Base-by-base conservation (phyloP, 2,329 filamentous ascomycete species). In the Cadophora sp. region DNA sequence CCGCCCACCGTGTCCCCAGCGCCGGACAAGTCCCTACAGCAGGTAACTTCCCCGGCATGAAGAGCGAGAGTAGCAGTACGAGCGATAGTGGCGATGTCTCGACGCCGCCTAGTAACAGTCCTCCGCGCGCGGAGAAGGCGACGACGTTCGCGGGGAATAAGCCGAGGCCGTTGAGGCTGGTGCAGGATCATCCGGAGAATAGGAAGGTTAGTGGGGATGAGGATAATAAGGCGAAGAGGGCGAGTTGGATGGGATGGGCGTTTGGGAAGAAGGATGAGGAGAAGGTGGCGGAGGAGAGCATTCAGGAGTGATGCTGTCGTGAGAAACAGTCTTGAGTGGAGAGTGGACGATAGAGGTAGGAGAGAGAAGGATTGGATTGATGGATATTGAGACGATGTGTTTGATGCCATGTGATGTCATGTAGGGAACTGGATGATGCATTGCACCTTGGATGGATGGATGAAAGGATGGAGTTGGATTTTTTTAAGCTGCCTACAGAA, bases 161-260 rank as follows among this genome's bases (percentile, higher is more conserved):
- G 80, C 89, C 97, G 68, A 87, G 94, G 43, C 95, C 95, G 7
- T 83, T 99, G 72, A 87, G 95, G 19, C 85, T 99, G 34, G 94
- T 98, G 58, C 92, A 96, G 80, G 93, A 97, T 81, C 91, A 91
- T 72, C 79, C 81, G 26, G 86, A 87, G 2, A 72, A 66, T 37
- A 64, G 64, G 40, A 65, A 71, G 55, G 78, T 73, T 37, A 69
- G 72, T 46, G 68, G 71, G 24, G 80, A 83, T 69, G 83, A 84
- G 74, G 78, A 79, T 24, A 79, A 82, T 63, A 79, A 76, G 37
- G 86, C 85, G 75, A 91, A 90, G 81, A 82, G 89, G 59, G 82
- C 83, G 24, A 91, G 87, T 78, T 91, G 89, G 89, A 85, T 90
- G 67, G 87, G 87, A 14, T 90, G 88, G 87, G 82, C 83, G 6